A percentile compares a stretch with the other conserved stretches of the same genome.
Conservation (phyloP, 2,329 filamentous ascomycete species). For the Aphanocladium album region DNA sequence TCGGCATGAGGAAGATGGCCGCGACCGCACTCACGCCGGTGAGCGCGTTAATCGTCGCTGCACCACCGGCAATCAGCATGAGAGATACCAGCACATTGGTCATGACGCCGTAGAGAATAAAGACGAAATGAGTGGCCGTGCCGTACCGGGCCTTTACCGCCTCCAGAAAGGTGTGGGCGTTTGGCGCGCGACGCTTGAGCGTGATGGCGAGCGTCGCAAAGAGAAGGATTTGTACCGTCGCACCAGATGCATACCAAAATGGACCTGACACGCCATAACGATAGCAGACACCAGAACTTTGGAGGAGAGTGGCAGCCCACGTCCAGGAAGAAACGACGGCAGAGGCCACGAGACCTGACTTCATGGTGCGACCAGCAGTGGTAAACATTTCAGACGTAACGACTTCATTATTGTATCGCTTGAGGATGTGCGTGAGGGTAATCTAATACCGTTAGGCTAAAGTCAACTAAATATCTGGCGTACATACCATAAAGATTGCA, state of each 20-base stretch:
- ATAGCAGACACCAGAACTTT: conserved; percentile 78
- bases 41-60: conserved; percentile 48
- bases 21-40: conserved; percentile 58
- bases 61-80: conserved; percentile 80
- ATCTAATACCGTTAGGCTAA: conserved; percentile 35
- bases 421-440: conserved; percentile 64
- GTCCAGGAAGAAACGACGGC: conserved; percentile 94
- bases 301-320: conserved; percentile 79
- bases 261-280: conserved; percentile 63
- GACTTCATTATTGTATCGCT: conserved; percentile 58
- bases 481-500: conserved; percentile 60
- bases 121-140: conserved; percentile 64
- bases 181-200: conserved; percentile 78
- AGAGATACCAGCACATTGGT: conserved; percentile 85
- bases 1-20: conserved; percentile 64
- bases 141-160: conserved; percentile 80
- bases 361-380: conserved; percentile 82
- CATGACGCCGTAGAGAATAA: conserved; percentile 74
- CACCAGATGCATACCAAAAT: conserved; percentile 61
- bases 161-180: conserved; percentile 81
- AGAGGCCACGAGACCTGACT: conserved; percentile 79
- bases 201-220: conserved; percentile 90
- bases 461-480: background rate
- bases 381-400: conserved; percentile 93
- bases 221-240: conserved; percentile 80